A percentile compares a stretch with the other conserved stretches of the same genome.
Evolutionary conservation across 257 asterid genomes (phyloP).

Genomic region (Gentiana macrophylla): DNA sequence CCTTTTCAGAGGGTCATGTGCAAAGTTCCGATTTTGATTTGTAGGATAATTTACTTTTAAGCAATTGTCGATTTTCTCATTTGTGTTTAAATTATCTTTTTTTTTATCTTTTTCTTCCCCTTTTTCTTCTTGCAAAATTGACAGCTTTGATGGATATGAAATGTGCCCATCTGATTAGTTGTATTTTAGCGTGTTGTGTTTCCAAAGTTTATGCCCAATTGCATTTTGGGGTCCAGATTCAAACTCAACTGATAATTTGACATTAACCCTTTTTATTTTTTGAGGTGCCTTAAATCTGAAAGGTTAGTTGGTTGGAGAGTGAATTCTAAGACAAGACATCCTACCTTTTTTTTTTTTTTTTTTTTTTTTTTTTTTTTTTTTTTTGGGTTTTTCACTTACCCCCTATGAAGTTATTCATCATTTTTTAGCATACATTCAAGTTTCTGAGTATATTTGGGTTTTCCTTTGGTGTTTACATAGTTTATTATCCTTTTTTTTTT

Average conservation of each 20-base stretch:
- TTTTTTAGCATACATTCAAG: neutral
- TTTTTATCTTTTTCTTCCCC: neutral
- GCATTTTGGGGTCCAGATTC: neutral
- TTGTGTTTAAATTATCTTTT: neutral
- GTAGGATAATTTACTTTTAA: neutral
- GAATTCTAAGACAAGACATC: slow-evolving; percentile 19
- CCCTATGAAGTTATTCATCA: neutral
- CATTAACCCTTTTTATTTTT: neutral
- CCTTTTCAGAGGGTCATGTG: slow-evolving; percentile 11
- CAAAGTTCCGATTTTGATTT: slow-evolving; percentile 3
- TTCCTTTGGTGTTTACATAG: neutral
- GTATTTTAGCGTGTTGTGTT: slow-evolving; percentile 6
- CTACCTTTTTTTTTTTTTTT: neutral
- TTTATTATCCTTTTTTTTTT: neutral
- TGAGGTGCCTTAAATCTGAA: slow-evolving; percentile 10
- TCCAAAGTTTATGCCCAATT: slow-evolving; percentile 5
- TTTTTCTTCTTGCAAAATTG: neutral
- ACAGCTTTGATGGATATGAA: neutral
- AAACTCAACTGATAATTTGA: neutral
- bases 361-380: neutral
- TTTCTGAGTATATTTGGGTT: neutral
- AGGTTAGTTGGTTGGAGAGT: slow-evolving; percentile 14
- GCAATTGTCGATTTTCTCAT: neutral
- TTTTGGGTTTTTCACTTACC: neutral
- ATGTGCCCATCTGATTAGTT: slow-evolving; percentile 16